Base-by-base conservation (phyloP, 805 yeast species). In the Ogataea salicorniae region DNA sequence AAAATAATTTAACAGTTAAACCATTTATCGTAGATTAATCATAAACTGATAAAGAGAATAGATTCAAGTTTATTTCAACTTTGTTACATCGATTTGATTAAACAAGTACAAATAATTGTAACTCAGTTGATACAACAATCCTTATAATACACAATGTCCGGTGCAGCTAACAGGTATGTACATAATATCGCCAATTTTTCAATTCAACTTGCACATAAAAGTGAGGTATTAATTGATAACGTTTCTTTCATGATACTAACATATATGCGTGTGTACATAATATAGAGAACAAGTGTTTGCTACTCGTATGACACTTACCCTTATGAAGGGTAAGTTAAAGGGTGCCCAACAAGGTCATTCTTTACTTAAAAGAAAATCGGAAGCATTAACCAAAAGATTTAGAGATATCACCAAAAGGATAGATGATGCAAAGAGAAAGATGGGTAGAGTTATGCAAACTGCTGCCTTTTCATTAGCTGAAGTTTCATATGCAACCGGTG, bases 301-400 rank as follows among this genome's bases (percentile, higher is more conserved):
- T 34, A 91, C 98, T 45, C 91, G 97, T 71, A 91, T 91, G 97
- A 92, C 98, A 50, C 79, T 92, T 57, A 90, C 96, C 42, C 68
- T 87, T 50, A 94, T 94, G 98, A 94, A 94, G 74, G 79, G 87
- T 51, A 94, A 94, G 69, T 80, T 94, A 64, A 92, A 91, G 70
- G 99, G 99, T 46, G 99, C 99, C 2, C 91, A 88, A 61, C 96
- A 88, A 63, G 99, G 99, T 35, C 95, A 94, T 67, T 87, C 95
- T 15, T 75, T 92, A 55, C 73, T 92, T 68, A 92, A 92, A 74
- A 81, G 98, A 70, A 92, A 92, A 68, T 90, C 97, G 6, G 99
- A 92, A 70, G 99, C 99, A 0, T 76, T 92, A 64, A 94, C 98
- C 18, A 90, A 91, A 68, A 77, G 99, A 61, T 92, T 92, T 73